Conservation (phyloP, 2,329 filamentous ascomycete genomes). For the Ascochyta clinopodiicola region DNA sequence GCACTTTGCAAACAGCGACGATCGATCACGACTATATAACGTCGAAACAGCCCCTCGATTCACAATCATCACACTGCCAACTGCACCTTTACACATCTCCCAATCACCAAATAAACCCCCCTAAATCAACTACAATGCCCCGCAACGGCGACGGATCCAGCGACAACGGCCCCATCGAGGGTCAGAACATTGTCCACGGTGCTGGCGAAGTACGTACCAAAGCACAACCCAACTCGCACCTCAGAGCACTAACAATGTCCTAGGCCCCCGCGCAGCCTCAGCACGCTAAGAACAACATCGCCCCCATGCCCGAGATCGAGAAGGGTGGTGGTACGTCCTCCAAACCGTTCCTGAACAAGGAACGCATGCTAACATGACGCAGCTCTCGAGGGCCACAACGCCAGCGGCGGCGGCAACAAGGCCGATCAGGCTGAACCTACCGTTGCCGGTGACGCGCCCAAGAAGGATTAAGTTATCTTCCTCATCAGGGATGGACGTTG, state of each 20-base stretch:
- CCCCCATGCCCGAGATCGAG: slow-evolving; percentile 47
- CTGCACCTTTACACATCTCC: neutral
- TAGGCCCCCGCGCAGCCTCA: slow-evolving; percentile 30
- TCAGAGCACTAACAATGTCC: slow-evolving; percentile 22
- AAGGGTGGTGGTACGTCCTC: slow-evolving; percentile 46
- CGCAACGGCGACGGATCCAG: slow-evolving; percentile 50
- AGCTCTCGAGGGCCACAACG: slow-evolving; percentile 16
- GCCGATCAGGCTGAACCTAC: slow-evolving; percentile 16
- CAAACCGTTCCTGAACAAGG: neutral
- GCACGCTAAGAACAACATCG: slow-evolving; percentile 49
- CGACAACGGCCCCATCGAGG: slow-evolving; percentile 51
- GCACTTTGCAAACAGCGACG: slow-evolving; percentile 11
- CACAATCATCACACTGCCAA: neutral
- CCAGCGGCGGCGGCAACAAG: slow-evolving; percentile 18
- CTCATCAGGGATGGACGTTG: neutral
- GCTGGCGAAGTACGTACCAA: slow-evolving; percentile 41
- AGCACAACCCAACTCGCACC: neutral
- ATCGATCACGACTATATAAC: slow-evolving; percentile 9
- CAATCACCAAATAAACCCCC: neutral
- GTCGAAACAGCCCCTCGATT: neutral
- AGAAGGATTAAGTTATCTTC: slow-evolving; percentile 4
- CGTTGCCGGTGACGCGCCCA: slow-evolving; percentile 13
- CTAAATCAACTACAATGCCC: slow-evolving; percentile 40
- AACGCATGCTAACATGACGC: slow-evolving; percentile 1
- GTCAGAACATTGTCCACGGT: slow-evolving; percentile 48